A percentile compares a stretch with the other conserved stretches of the same genome.
Evolutionary conservation across 768 basidiomycete genomes (phyloP).

Genomic region (Gelatoporia subvermispora): DNA sequence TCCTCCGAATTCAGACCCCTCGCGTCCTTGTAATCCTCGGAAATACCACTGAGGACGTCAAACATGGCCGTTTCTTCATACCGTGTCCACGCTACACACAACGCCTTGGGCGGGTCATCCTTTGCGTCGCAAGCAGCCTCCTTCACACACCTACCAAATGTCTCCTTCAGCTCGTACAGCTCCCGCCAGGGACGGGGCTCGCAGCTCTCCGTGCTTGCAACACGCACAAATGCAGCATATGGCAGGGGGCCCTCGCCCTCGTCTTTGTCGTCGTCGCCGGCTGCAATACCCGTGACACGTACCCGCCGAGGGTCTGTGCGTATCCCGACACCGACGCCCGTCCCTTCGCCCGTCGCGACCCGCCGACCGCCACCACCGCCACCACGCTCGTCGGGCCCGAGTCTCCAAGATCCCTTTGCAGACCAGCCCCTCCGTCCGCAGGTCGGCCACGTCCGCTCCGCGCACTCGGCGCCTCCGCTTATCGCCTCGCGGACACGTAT

Average conservation of each 20-base stretch:
- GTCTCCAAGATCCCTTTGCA: constrained; percentile 18
- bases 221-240: constrained; percentile 5
- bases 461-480: not conserved
- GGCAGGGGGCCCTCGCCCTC: constrained; percentile 4
- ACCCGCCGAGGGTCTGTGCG: not conserved
- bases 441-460: constrained; percentile 1
- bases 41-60: not conserved
- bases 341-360: constrained; percentile 7
- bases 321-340: constrained; percentile 12
- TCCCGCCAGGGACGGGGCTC: constrained; percentile 3
- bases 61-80: constrained; percentile 12
- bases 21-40: not conserved
- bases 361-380: constrained; percentile 17
- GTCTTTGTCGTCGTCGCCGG: constrained; percentile 4
- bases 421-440: constrained; percentile 8
- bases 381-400: constrained; percentile 2
- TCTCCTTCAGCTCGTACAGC: constrained; percentile 6
- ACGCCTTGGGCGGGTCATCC: constrained; percentile 12
- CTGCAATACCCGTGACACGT: not conserved
- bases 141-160: constrained; percentile 19
- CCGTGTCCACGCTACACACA: constrained; percentile 17
- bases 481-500: constrained; percentile 7
- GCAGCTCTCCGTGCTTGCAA: constrained; percentile 9
- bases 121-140: constrained; percentile 14
- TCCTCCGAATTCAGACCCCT: not conserved